Evolutionary conservation across 176 grass and related monocot genomes (phyloP).

Genomic region (Eragrostis nindensis): DNA sequence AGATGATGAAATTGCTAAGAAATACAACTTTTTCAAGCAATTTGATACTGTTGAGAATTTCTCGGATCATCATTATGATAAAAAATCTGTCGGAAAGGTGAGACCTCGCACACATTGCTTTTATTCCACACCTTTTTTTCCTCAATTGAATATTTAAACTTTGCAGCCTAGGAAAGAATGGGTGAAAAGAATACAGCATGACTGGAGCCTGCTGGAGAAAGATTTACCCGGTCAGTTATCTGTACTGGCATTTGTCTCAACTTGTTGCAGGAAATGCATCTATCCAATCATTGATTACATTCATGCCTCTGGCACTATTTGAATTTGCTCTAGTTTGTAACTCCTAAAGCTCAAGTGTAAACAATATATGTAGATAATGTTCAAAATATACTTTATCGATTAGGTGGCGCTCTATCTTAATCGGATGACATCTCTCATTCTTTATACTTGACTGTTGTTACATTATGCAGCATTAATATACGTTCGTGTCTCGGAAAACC

Average conservation of each 20-base stretch:
- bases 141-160: neutral
- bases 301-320: neutral
- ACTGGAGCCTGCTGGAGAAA: conserved; percentile 85
- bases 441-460: neutral
- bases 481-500: conserved; percentile 78
- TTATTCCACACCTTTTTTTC: neutral
- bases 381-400: conserved; percentile 14
- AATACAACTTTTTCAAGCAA: conserved; percentile 80
- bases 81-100: conserved; percentile 53
- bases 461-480: conserved; percentile 66
- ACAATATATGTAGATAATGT: neutral
- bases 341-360: neutral
- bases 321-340: conserved; percentile 7
- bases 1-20: conserved; percentile 67
- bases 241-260: conserved; percentile 1
- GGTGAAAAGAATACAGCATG: conserved; percentile 81
- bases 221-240: conserved; percentile 76
- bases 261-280: neutral
- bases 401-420: neutral
- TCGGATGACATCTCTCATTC: neutral
- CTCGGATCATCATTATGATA: conserved; percentile 74
- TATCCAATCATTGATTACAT: neutral
- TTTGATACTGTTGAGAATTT: conserved; percentile 84
- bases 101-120: conserved; percentile 14
- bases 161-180: conserved; percentile 73